These are phyloP conservation scores for Ricinus communis DNA, from an alignment of 345 rosid genomes.

Conservation along the genomic window DNA sequence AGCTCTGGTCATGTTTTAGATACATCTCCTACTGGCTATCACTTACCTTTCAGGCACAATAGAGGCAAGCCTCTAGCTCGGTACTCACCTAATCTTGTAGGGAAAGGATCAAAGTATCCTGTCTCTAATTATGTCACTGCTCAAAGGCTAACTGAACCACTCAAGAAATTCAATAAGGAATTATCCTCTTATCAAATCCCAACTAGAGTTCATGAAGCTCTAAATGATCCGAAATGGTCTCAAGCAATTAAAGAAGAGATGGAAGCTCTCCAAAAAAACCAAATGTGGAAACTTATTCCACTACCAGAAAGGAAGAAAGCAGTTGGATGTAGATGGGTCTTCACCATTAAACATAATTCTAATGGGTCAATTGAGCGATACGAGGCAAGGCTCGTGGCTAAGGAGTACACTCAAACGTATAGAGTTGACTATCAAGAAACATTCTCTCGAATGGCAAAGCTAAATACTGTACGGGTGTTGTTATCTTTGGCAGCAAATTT, in stretches of 20 bases:
- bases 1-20: no score
- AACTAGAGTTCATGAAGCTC: not conserved
- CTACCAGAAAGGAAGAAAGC: not conserved
- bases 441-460: no score
- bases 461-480: no score
- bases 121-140: not conserved
- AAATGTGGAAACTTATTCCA: not conserved
- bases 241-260: not conserved
- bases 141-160: not conserved
- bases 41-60: not conserved
- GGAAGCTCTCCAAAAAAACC: not conserved
- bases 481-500: no score
- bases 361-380: no score
- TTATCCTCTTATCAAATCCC: not conserved
- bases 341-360: no score
- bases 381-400: no score
- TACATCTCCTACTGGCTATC: not conserved
- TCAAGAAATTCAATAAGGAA: not conserved
- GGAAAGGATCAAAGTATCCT: not conserved
- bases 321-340: not conserved
- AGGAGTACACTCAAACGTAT: no score
- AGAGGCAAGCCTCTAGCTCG: not conserved
- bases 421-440: no score
- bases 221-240: not conserved
- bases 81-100: not conserved